These are phyloP conservation scores for Trichoderma semiorbis DNA, from an alignment of 2,329 filamentous ascomycete genomes.

Conservation along the genomic window DNA sequence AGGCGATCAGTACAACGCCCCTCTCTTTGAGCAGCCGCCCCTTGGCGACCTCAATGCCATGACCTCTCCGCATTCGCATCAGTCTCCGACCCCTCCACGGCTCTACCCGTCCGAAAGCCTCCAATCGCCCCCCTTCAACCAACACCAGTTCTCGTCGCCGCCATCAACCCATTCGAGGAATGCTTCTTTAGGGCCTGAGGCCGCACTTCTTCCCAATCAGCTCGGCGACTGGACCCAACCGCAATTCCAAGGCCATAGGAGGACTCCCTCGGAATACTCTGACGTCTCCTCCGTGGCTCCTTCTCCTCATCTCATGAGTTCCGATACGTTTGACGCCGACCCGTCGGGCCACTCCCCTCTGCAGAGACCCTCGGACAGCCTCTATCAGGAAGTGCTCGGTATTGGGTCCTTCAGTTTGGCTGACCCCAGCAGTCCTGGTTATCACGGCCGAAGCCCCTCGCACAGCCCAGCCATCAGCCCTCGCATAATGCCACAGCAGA, in stretches of 20 bases:
- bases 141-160: conserved; percentile 53
- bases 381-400: conserved; percentile 75
- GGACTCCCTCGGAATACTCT: conserved; percentile 85
- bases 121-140: conserved; percentile 56
- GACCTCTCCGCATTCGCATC: conserved; percentile 53
- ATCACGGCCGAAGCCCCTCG: conserved; percentile 75
- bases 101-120: conserved; percentile 49
- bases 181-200: conserved; percentile 55
- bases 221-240: conserved; percentile 51
- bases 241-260: conserved; percentile 76
- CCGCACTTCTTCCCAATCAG: conserved; percentile 53
- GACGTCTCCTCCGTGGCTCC: conserved; percentile 83
- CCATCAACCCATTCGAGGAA: conserved; percentile 52
- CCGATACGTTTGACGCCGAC: conserved; percentile 74
- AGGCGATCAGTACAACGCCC: conserved; percentile 57
- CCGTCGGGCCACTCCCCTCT: conserved; percentile 75
- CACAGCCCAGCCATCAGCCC: conserved; percentile 67
- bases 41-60: conserved; percentile 52
- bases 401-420: conserved; percentile 79
- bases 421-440: conserved; percentile 62
- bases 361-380: conserved; percentile 67
- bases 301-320: conserved; percentile 75
- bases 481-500: conserved; percentile 54
- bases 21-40: conserved; percentile 53
- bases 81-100: conserved; percentile 55